phyloP scores from a whole-genome alignment of 441 rosid species.

The Sinapis alba region DNA sequence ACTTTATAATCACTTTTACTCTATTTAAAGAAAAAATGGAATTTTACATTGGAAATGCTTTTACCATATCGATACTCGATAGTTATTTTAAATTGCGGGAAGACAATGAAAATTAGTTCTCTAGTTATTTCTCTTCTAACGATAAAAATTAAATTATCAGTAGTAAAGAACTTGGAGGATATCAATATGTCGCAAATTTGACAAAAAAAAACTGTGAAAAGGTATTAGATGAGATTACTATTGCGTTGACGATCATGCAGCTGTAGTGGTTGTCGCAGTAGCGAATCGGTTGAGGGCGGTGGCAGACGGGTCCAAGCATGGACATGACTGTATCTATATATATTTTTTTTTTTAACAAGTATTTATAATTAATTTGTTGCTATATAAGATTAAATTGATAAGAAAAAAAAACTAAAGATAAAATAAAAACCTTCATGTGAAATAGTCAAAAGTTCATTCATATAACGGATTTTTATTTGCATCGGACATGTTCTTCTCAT shows the following conservation, averaged over 20 bases:
- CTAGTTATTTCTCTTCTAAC: no score
- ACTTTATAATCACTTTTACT: no score
- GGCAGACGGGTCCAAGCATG: slow-evolving; percentile 18
- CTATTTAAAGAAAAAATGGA: no score
- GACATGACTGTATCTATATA: neutral
- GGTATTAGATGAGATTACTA: neutral
- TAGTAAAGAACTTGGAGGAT: neutral
- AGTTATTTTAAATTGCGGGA: neutral
- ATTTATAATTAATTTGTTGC: neutral
- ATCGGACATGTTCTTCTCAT: neutral
- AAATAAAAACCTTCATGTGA: neutral
- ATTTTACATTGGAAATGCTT: no score
- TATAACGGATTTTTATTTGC: neutral
- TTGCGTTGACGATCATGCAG: neutral
- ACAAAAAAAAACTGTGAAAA: neutral
- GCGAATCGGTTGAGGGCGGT: neutral
- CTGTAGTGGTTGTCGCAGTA: neutral
- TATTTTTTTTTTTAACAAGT: neutral
- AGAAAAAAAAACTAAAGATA: neutral
- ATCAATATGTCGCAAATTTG: neutral
- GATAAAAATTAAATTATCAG: neutral
- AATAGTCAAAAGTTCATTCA: neutral
- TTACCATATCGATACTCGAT: neutral
- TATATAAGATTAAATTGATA: neutral
- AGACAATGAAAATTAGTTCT: neutral